phyloP scores from a whole-genome alignment of 2,329 filamentous ascomycete species.

The Rutstroemia sydowiana region DNA sequence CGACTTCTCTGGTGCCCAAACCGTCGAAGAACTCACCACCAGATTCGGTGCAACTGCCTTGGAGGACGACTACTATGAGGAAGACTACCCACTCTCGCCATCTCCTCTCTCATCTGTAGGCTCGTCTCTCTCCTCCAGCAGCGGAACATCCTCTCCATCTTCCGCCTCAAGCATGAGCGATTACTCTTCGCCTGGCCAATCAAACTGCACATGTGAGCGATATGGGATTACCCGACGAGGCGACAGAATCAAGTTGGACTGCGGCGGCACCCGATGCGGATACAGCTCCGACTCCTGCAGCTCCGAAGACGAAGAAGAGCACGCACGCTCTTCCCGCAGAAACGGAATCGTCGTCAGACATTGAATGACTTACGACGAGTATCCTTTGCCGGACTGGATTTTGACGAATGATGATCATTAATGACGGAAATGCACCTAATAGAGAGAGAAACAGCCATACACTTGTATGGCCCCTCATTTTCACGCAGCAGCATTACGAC shows the following conservation, averaged over 20 bases:
- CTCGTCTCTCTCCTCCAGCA: conserved; percentile 66
- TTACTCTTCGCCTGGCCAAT: conserved; percentile 65
- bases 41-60: conserved; percentile 61
- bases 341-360: conserved; percentile 52
- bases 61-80: conserved; percentile 45
- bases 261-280: conserved; percentile 80
- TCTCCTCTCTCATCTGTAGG: conserved; percentile 61
- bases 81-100: conserved; percentile 51
- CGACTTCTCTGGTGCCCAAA: conserved; percentile 61
- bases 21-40: conserved; percentile 70
- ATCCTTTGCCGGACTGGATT: no score
- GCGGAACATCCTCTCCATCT: conserved; percentile 57
- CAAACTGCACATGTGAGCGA: conserved; percentile 85
- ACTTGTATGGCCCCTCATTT: no score
- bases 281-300: conserved; percentile 64
- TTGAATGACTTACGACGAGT: conserved; percentile 20
- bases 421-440: no score
- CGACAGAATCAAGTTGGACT: conserved; percentile 93
- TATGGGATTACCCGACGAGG: conserved; percentile 93
- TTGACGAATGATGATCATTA: conserved; percentile 9
- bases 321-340: conserved; percentile 51
- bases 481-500: no score
- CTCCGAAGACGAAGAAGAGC: conserved; percentile 54
- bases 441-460: no score
- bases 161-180: conserved; percentile 66